A percentile compares a stretch with the other conserved stretches of the same genome.
phyloP scores from a whole-genome alignment of 2,329 filamentous ascomycete species.

The Penicillium sumatraense region DNA sequence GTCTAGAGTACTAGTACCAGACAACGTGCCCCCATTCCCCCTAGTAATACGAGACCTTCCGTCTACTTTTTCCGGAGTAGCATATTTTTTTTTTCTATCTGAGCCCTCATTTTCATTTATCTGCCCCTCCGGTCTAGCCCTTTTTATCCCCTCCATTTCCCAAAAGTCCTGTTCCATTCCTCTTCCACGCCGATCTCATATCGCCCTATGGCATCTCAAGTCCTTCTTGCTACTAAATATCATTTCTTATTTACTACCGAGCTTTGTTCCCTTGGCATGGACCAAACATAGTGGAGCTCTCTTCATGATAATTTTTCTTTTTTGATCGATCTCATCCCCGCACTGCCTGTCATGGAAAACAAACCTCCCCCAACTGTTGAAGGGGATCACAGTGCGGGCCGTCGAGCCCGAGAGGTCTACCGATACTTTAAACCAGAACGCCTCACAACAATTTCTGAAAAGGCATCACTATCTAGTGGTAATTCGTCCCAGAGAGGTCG shows the following conservation, averaged over 20 bases:
- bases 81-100: background rate
- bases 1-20: background rate
- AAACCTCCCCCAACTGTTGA: background rate
- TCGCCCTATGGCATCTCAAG: background rate
- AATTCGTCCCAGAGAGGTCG: background rate
- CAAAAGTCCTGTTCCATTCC: background rate
- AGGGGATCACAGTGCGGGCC: conserved; percentile 31
- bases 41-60: background rate
- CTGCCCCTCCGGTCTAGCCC: background rate
- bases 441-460: conserved; percentile 7
- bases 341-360: conserved; percentile 1
- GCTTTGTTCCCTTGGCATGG: background rate
- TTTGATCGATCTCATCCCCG: background rate
- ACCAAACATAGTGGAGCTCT: background rate
- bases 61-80: background rate
- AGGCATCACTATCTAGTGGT: background rate
- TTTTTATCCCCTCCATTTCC: background rate
- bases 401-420: conserved; percentile 42
- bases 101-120: background rate
- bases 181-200: background rate
- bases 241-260: background rate
- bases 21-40: too few species aligned
- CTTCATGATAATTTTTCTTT: background rate
- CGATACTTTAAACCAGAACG: conserved; percentile 39
- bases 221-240: background rate